Evolutionary conservation across 345 rosid genomes (phyloP).

Genomic region (Leavenworthia alabamica): DNA sequence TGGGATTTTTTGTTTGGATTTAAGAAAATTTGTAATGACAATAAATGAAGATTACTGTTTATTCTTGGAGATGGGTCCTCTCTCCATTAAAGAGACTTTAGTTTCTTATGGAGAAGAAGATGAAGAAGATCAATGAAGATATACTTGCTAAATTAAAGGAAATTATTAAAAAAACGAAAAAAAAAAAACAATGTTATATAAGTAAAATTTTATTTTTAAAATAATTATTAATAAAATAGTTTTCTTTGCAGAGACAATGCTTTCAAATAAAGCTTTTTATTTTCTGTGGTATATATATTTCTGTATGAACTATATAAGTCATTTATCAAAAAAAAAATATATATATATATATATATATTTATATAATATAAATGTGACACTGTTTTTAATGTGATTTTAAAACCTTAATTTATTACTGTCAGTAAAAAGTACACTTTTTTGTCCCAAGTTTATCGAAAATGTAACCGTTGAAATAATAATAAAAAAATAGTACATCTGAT

Average conservation of each 20-base stretch:
- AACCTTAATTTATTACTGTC: neutral
- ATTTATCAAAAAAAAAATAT: too few species aligned
- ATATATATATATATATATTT: neutral
- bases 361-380: neutral
- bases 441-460: conserved; percentile 10
- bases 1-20: neutral
- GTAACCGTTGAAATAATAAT: conserved; percentile 23
- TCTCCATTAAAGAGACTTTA: conserved; percentile 24
- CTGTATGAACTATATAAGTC: conserved; percentile 14
- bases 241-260: too few species aligned
- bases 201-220: too few species aligned
- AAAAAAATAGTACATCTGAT: conserved; percentile 13
- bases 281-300: too few species aligned
- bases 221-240: too few species aligned
- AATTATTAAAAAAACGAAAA: neutral
- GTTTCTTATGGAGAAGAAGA: neutral
- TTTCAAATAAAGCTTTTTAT: conserved; percentile 38
- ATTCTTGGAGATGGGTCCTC: conserved; percentile 15
- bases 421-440: neutral
- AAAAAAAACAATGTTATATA: conserved; percentile 3
- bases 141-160: too few species aligned
- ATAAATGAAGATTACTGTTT: conserved; percentile 23
- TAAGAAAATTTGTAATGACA: conserved; percentile 19
- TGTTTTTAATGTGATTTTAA: conserved; percentile 5
- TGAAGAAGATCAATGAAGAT: too few species aligned